A percentile compares a stretch with the other conserved stretches of the same genome.
These are phyloP conservation scores for Alnus rubra DNA, from an alignment of 306 rosid species.

Conservation along the genomic window DNA sequence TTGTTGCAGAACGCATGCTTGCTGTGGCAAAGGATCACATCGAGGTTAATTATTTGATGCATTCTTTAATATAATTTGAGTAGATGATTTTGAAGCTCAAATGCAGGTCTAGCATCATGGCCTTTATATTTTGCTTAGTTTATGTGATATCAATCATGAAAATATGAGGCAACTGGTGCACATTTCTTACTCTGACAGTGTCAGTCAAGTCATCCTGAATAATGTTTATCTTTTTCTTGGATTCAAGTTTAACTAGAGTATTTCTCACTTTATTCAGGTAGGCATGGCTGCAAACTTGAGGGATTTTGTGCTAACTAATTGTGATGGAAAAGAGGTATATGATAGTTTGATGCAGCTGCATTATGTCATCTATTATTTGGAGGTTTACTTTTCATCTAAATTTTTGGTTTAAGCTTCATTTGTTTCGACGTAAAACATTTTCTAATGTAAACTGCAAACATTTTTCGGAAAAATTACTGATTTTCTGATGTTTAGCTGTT, in stretches of 20 bases:
- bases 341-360: constrained; percentile 21
- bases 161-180: not conserved
- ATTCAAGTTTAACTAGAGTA: constrained; percentile 13
- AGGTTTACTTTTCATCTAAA: constrained; percentile 17
- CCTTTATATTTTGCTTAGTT: not conserved
- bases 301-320: constrained; percentile 73
- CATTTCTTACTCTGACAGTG: not conserved
- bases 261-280: constrained; percentile 48
- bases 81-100: constrained; percentile 11
- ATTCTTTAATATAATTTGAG: not conserved
- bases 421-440: too few species aligned
- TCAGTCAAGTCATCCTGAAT: not conserved
- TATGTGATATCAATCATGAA: not conserved
- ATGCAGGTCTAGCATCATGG: not conserved
- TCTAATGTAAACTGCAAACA: too few species aligned
- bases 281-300: constrained; percentile 94
- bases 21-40: constrained; percentile 81
- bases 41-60: constrained; percentile 55
- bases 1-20: constrained; percentile 59
- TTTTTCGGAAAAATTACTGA: too few species aligned
- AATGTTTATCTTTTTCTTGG: not conserved
- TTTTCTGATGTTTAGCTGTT: too few species aligned
- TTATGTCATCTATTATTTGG: constrained; percentile 1
- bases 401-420: not conserved
- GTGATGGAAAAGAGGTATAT: constrained; percentile 77